Base-by-base conservation (phyloP, 495 filamentous ascomycete species). In the Lophium mytilinum region DNA sequence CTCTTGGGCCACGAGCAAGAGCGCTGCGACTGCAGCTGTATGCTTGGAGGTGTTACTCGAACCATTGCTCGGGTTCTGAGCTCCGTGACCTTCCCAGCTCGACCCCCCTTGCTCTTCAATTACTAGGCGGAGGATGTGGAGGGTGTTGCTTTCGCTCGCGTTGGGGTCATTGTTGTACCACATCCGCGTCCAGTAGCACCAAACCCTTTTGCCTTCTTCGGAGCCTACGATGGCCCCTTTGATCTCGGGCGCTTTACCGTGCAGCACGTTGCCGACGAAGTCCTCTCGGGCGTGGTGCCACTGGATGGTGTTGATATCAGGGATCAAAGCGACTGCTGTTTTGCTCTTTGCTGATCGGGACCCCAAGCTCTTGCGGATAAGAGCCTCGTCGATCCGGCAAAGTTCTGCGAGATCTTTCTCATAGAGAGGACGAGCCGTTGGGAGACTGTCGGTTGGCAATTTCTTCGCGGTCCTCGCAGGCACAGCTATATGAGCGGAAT, bases 221-320 rank as follows among this genome's bases (percentile, higher is more conserved):
- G 75, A 73, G 30, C 68, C 72, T 12, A 81, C 76, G 7, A 88
- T 81, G 9, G 86, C 87, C 1, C 90, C 90, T 68, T 87, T 86
- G 56, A 86, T 69, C 0, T 67, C 48, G 0, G 90, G 88, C 0
- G 70, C 71, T 35, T 70, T 73, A 0, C 72, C 71, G 48, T 75
- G 72, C 17, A 87, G 64, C 48, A 78, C 76, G 43, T 78, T 71
- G 1, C 76, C 78, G 55, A 90, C 85, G 66, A 89, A 96, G 39
- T 94, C 88, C 73, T 96, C 91, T 37, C 93, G 80, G 30, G 82
- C 79, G 69, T 90, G 80, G 67, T 95, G 90, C 92, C 93, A 98
- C 54, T 81, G 72, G 63, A 92, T 78, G 9, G 85, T 80, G 30
- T 87, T 79, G 49, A 80, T 73, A 57, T 90, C 82, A 1, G 93